Percentiles rank a stretch among this genome's conserved stretches.
Evolutionary conservation across 2,329 filamentous ascomycete species (phyloP).

Genomic region (Aspergillus melleus): DNA sequence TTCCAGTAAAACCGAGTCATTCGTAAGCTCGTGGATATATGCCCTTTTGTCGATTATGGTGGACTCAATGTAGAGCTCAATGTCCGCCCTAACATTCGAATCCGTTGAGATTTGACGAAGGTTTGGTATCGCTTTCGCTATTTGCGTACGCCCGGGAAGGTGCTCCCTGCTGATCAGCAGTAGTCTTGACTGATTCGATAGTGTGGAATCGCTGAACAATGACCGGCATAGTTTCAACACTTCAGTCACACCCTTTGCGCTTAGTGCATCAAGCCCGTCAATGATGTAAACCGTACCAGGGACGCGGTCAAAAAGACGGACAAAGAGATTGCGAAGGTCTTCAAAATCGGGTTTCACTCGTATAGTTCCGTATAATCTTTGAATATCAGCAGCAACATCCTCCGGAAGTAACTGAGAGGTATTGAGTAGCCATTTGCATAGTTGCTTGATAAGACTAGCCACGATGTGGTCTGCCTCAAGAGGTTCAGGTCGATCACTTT

Average conservation of each 20-base stretch:
- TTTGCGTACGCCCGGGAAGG: conserved; percentile 20
- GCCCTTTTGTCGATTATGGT: conserved; percentile 20
- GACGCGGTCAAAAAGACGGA: conserved; percentile 6
- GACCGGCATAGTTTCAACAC: conserved; percentile 10
- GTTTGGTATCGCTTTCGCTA: conserved; percentile 16
- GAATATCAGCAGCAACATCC: neutral
- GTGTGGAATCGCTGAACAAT: neutral
- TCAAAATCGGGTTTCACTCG: conserved; percentile 17
- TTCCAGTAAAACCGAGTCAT: conserved; percentile 8
- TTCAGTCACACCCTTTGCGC: conserved; percentile 4
- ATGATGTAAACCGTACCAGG: conserved; percentile 17
- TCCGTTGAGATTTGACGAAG: conserved; percentile 21
- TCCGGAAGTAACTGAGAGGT: conserved; percentile 1
- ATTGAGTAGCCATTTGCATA: conserved; percentile 9
- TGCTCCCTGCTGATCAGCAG: conserved; percentile 23
- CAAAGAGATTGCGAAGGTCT: conserved; percentile 18
- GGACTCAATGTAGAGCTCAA: conserved; percentile 18
- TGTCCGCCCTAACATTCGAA: conserved; percentile 18
- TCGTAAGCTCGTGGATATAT: conserved; percentile 14
- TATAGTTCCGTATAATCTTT: conserved; percentile 14
- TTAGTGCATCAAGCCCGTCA: conserved; percentile 20
- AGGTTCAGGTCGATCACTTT: conserved; percentile 9
- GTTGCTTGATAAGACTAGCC: conserved; percentile 22
- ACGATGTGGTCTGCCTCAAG: conserved; percentile 13
- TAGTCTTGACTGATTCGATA: conserved; percentile 8